A percentile compares a stretch with the other conserved stretches of the same genome.
Evolutionary conservation across 164 flowering plant genomes (phyloP).

Genomic region (Chimonanthus praecox): DNA sequence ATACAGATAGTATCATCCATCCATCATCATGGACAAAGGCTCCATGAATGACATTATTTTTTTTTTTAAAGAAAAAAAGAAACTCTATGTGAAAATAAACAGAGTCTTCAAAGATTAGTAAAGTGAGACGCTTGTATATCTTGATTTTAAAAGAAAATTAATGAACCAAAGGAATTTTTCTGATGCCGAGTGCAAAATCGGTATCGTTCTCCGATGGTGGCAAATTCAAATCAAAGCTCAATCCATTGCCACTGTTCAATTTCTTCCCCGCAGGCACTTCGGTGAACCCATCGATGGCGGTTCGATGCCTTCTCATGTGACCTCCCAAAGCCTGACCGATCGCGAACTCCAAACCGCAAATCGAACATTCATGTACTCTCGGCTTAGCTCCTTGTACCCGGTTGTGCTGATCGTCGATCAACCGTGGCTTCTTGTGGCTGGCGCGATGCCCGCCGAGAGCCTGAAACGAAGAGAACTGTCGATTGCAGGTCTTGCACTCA

Average conservation of each 20-base stretch:
- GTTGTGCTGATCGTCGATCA: constrained; percentile 9
- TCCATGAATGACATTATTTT: background rate
- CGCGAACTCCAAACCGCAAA: constrained; percentile 65
- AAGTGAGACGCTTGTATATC: too few species aligned
- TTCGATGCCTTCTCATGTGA: constrained; percentile 69
- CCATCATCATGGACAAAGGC: background rate
- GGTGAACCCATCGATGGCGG: background rate
- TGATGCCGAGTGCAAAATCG: background rate
- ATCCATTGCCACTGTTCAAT: constrained; percentile 23
- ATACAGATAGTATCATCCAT: background rate
- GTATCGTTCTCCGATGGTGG: constrained; percentile 45
- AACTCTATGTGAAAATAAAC: background rate
- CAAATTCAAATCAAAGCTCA: constrained; percentile 60
- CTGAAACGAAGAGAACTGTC: constrained; percentile 77
- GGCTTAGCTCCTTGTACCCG: constrained; percentile 24
- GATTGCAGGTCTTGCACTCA: constrained; percentile 83
- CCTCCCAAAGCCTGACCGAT: constrained; percentile 79
- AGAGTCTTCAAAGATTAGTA: background rate
- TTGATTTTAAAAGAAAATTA: too few species aligned
- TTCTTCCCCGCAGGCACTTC: constrained; percentile 23
- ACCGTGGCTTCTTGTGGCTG: constrained; percentile 78
- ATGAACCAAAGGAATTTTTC: constrained; percentile 1
- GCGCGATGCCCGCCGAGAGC: constrained; percentile 92
- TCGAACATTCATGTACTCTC: constrained; percentile 60
- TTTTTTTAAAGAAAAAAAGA: too few species aligned